Percentiles rank a stretch among this genome's conserved stretches.
phyloP scores from a whole-genome alignment of 1,284 basidiomycete genomes.

The Microbotryum lychnidis-dioicae region DNA sequence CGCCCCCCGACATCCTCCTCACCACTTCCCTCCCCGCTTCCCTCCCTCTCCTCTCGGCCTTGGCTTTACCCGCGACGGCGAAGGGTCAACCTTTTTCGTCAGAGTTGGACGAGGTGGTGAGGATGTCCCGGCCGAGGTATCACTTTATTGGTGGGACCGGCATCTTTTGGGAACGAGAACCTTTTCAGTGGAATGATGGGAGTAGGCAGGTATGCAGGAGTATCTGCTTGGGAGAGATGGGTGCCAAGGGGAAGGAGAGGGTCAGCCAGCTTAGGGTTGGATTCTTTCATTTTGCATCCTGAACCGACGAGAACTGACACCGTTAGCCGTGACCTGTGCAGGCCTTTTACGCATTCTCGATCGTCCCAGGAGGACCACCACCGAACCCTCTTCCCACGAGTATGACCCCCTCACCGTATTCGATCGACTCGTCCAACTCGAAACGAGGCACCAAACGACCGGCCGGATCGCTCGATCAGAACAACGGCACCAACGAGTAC shows the following conservation, averaged over 20 bases:
- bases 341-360: constrained; percentile 72
- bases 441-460: constrained; percentile 29
- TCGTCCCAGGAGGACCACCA: constrained; percentile 45
- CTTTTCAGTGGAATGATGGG: constrained; percentile 71
- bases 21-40: constrained; percentile 66
- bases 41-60: constrained; percentile 55
- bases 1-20: constrained; percentile 60
- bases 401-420: constrained; percentile 64
- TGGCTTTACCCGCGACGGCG: no score
- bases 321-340: constrained; percentile 34
- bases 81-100: constrained; percentile 22
- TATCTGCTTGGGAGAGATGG: constrained; percentile 75
- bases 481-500: constrained; percentile 29
- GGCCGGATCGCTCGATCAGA: constrained; percentile 5
- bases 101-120: constrained; percentile 36
- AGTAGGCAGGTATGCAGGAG: constrained; percentile 48
- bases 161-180: constrained; percentile 86
- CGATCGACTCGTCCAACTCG: constrained; percentile 33
- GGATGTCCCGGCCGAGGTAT: constrained; percentile 54
- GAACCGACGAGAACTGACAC: not conserved
- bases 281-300: no score
- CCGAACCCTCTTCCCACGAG: constrained; percentile 53
- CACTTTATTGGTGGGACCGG: constrained; percentile 54
- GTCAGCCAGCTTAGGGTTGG: constrained; percentile 45
- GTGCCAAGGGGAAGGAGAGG: constrained; percentile 66